A percentile compares a stretch with the other conserved stretches of the same genome.
phyloP scores from a whole-genome alignment of 495 filamentous ascomycete genomes.

The Poronia punctata region DNA sequence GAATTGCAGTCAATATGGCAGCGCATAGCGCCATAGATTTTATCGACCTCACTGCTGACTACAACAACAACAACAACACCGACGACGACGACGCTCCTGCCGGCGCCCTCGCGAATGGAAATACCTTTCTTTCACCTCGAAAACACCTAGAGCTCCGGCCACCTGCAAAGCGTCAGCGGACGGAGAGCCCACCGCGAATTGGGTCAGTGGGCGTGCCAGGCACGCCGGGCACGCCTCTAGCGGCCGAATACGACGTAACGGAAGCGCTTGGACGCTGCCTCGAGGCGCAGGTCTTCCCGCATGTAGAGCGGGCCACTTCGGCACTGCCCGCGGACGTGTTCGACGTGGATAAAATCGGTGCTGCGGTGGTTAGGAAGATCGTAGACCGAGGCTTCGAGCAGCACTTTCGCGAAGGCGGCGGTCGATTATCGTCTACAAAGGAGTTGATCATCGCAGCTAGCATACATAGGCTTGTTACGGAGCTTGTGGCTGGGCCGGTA shows the following conservation, averaged over 20 bases:
- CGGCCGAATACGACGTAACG: neutral
- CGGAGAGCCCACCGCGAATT: no score
- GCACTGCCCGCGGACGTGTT: slow-evolving; percentile 13
- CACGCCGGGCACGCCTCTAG: no score
- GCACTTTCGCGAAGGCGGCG: slow-evolving; percentile 13
- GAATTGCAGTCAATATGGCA: no score
- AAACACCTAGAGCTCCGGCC: no score
- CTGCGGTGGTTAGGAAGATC: slow-evolving; percentile 15
- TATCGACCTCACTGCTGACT: no score
- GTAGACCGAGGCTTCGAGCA: slow-evolving; percentile 17
- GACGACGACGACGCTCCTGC: no score
- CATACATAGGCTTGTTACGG: slow-evolving; percentile 11
- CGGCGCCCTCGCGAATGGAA: no score
- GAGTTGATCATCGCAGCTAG: slow-evolving; percentile 12
- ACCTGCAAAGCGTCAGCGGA: no score
- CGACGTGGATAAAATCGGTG: slow-evolving; percentile 20
- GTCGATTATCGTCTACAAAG: slow-evolving; percentile 9
- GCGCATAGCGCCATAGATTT: no score
- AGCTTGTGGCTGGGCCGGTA: slow-evolving; percentile 13
- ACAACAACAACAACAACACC: no score
- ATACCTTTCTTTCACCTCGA: no score
- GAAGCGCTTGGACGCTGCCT: slow-evolving; percentile 21
- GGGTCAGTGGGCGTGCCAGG: no score
- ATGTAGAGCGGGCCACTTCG: slow-evolving; percentile 20
- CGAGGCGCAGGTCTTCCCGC: slow-evolving; percentile 29